phyloP scores from a whole-genome alignment of 257 asterid species.

The Avicennia marina region DNA sequence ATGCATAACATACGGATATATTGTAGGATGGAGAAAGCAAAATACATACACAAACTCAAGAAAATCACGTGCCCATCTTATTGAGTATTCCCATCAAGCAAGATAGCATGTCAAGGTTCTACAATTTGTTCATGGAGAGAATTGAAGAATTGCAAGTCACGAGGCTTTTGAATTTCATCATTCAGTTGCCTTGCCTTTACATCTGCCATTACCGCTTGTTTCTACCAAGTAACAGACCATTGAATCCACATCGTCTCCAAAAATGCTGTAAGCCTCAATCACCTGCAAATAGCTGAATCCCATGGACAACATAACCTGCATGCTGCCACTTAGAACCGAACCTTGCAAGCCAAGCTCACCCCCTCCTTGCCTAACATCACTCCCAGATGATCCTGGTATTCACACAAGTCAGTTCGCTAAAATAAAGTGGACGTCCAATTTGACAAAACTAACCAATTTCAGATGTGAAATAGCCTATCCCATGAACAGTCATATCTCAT shows the following conservation, averaged over 20 bases:
- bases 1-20: too few relatives aligned
- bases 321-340: conserved; percentile 52
- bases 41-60: too few relatives aligned
- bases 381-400: conserved; percentile 52
- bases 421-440: too few relatives aligned
- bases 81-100: too few relatives aligned
- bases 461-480: too few relatives aligned
- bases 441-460: too few relatives aligned
- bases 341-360: conserved; percentile 26
- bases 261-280: conserved; percentile 88
- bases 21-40: too few relatives aligned
- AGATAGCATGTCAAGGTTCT: too few relatives aligned
- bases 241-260: conserved; percentile 92
- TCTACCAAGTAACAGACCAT: conserved; percentile 90
- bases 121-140: too few relatives aligned
- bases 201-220: conserved; percentile 61
- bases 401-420: not conserved
- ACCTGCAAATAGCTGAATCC: conserved; percentile 94
- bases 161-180: conserved; percentile 30
- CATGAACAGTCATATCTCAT: too few relatives aligned
- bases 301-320: conserved; percentile 90
- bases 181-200: conserved; percentile 97
- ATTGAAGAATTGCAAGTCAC: too few relatives aligned
- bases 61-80: too few relatives aligned
- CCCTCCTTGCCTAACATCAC: conserved; percentile 14